Evolutionary conservation across 2,329 filamentous ascomycete species (phyloP), one percentile per base, ranked within the genome.

Genomic region (Xylaria sp.): DNA sequence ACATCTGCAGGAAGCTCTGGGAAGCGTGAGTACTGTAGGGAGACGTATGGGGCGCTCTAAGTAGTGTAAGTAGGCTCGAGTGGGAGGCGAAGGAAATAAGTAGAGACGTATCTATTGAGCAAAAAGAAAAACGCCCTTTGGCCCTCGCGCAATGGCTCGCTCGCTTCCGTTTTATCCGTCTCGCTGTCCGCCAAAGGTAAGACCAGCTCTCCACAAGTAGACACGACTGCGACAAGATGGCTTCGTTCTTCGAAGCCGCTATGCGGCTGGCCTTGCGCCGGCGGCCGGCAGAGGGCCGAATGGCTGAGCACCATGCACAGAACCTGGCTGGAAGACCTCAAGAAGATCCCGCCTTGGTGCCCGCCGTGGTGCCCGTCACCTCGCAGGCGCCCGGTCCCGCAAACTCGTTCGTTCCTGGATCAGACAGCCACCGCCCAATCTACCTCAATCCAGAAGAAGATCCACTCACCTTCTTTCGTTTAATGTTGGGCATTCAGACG

Each of bases 401-500:
- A 13, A 48, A 56, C 60, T 36, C 57, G 12, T 60, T 59, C 52
- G 50, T 60, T 8, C 43, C 63, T 20, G 63, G 61, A 12, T 61
- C 65, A 15, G 63, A 59, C 12, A 70, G 32, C 30, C 68, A 58
- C 45, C 60, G 58, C 46, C 53, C 52, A 3, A 46, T 69, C 13
- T 69, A 74, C 48, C 66, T 72, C 53, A 67, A 76, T 23, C 63
- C 75, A 5, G 65, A 72, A 30, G 75, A 75, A 53, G 76, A 78
- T 52, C 67, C 62, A 0, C 70, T 79, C 15, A 72, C 73, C 2
- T 70, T 78, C n/a, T 79, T 78, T 69, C 77, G 78, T 5, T 58
- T 79, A 28, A 78, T 78, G 75, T 57, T 79, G 20, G 78, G 78
- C 43, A 79, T 79, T 56, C 76, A 76, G 23, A 72, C 74, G 0